Evolutionary conservation across 2,329 filamentous ascomycete genomes (phyloP).

Genomic region (Aspergillus fructus): DNA sequence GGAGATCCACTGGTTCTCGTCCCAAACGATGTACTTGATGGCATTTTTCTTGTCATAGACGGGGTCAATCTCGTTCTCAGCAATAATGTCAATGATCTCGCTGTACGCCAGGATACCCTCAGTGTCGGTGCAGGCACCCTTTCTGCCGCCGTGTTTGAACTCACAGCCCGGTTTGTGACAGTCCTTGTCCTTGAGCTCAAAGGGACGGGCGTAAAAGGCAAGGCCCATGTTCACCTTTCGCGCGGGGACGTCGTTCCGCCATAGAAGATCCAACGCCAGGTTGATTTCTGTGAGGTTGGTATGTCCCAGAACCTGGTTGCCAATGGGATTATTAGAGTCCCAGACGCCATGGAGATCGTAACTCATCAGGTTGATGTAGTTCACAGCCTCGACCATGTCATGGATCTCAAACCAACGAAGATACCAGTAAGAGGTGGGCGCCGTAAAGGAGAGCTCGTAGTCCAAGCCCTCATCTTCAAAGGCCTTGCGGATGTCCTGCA

Average conservation of each 20-base stretch:
- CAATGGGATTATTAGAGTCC: conserved; percentile 11
- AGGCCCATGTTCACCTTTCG: conserved; percentile 14
- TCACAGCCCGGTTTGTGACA: conserved; percentile 11
- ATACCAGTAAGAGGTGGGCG: conserved; percentile 19
- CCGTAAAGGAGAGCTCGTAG: conserved; percentile 14
- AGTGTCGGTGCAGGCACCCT: conserved; percentile 22
- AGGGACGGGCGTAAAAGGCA: conserved; percentile 15
- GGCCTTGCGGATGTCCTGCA: conserved; percentile 10
- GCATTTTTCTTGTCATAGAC: conserved; percentile 21
- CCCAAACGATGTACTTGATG: conserved; percentile 18
- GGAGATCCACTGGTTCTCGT: conserved; percentile 25
- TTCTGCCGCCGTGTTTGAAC: conserved; percentile 18
- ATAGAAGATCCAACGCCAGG: conserved; percentile 12
- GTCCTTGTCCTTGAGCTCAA: neutral
- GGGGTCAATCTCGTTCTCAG: conserved; percentile 16
- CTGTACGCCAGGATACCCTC: conserved; percentile 23
- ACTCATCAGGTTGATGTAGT: conserved; percentile 18
- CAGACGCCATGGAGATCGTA: conserved; percentile 19
- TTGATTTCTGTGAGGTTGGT: conserved; percentile 19
- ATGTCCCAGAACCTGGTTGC: conserved; percentile 9
- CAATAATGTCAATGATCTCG: conserved; percentile 27
- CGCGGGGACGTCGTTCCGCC: conserved; percentile 10
- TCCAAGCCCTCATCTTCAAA: conserved; percentile 3
- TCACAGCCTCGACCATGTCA: conserved; percentile 2
- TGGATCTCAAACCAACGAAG: conserved; percentile 16